Evolutionary conservation across 768 basidiomycete species (phyloP).

Genomic region (Favolaschia claudopus): DNA sequence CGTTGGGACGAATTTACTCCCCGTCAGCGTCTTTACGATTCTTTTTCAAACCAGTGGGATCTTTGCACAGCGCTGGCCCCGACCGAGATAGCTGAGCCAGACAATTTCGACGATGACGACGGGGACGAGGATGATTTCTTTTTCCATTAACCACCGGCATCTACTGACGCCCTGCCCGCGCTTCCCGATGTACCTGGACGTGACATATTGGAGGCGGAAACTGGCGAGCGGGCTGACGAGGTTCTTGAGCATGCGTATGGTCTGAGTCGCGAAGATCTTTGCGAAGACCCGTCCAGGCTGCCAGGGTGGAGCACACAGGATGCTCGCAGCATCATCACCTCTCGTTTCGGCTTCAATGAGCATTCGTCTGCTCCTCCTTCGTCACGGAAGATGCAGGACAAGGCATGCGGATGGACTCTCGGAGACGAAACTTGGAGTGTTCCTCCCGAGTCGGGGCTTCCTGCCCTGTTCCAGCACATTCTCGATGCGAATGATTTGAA

Average conservation of each 20-base stretch:
- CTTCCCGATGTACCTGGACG: slow-evolving; percentile 19
- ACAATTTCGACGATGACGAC: neutral
- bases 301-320: slow-evolving; percentile 6
- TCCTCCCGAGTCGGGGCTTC: slow-evolving; percentile 2
- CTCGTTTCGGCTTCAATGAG: slow-evolving; percentile 10
- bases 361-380: neutral
- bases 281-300: slow-evolving; percentile 4
- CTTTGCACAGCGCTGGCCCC: slow-evolving; percentile 18
- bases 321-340: neutral
- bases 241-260: slow-evolving; percentile 13
- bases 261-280: neutral
- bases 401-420: slow-evolving; percentile 4
- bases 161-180: slow-evolving; percentile 3
- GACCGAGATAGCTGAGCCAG: slow-evolving; percentile 6
- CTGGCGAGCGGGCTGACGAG: slow-evolving; percentile 10
- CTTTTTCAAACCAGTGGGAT: slow-evolving; percentile 23
- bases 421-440: slow-evolving; percentile 12
- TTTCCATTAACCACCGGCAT: neutral
- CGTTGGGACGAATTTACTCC: slow-evolving; percentile 23
- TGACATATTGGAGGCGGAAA: slow-evolving; percentile 10
- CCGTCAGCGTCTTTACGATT: slow-evolving; percentile 18
- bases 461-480: slow-evolving; percentile 5
- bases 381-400: neutral
- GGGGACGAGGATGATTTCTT: slow-evolving; percentile 11
- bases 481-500: slow-evolving; percentile 8